Base-by-base conservation (phyloP, 1,139 yeast genomes). In the Geotrichum cucujoidarum region DNA sequence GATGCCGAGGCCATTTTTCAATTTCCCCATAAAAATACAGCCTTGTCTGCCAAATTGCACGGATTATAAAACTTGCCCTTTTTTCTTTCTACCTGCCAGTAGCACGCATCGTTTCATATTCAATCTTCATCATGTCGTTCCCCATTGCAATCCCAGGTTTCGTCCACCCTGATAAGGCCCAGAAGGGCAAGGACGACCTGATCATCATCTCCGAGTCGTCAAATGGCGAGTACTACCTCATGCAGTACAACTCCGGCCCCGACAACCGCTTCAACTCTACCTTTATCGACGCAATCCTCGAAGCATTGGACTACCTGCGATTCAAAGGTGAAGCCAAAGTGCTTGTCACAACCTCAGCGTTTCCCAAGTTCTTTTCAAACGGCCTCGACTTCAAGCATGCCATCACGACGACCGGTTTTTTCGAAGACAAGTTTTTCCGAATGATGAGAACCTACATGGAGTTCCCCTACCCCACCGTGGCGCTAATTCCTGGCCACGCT, bases 401-500 rank as follows among this genome's bases (percentile, higher is more conserved):
- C 1, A 45, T 58, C 27, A 34, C 49, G 2, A 65, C 69, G 5
- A 63, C 63, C 2, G 60, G 59, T 31, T 68, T 69, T 55, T 67
- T 66, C 55, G 59, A 55, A 21, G 54, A 60, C 34, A 47, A 54
- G 31, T 63, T 63, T 55, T 66, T 62, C 54, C 61, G 65, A 18
- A 50, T 66, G 33, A 59, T 67, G 63, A 54, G 61, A 25, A 60
- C 62, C 4, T 51, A 65, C 27, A 52, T 68, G 37, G 63, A 60
- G 53, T 68, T 63, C 53, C 72, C 72, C 8, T 63, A 67, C 61
- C 72, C 72, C 3, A 66, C 70, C 2, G 57, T 68, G 24, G 72
- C 72, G 4, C 51, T 61, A 29, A 57, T 67, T 42, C 67, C 67
- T 48, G 72, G 72, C 35, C 72, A 68, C 50, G 69, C 67, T 4